phyloP scores from a whole-genome alignment of 2,329 filamentous ascomycete species.

The Furcasterigmium furcatum region DNA sequence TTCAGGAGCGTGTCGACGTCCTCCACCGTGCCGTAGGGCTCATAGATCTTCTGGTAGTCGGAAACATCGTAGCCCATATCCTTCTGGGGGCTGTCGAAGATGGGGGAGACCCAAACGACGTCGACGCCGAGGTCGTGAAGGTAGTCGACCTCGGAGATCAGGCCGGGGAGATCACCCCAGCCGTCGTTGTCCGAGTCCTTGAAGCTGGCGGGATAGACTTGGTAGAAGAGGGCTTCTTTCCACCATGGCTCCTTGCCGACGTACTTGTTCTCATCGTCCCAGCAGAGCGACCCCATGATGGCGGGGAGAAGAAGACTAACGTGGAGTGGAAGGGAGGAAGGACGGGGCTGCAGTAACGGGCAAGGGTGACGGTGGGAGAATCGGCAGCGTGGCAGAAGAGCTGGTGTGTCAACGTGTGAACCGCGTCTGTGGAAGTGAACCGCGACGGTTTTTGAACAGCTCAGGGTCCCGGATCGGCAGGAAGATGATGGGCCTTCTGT shows the following conservation, averaged over 20 bases:
- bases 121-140: slow-evolving; percentile 59
- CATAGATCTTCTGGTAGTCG: slow-evolving; percentile 64
- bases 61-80: slow-evolving; percentile 75
- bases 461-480: not conserved
- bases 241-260: slow-evolving; percentile 37
- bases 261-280: slow-evolving; percentile 23
- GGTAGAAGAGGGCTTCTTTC: slow-evolving; percentile 44
- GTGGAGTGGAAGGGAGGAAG: not conserved
- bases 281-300: slow-evolving; percentile 28
- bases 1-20: slow-evolving; percentile 64
- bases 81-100: slow-evolving; percentile 53
- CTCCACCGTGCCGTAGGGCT: slow-evolving; percentile 62
- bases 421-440: too few species aligned
- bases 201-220: slow-evolving; percentile 58
- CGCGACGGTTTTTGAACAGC: not conserved
- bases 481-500: not conserved
- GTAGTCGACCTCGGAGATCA: slow-evolving; percentile 63
- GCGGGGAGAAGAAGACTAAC: not conserved
- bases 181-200: slow-evolving; percentile 57
- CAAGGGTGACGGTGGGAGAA: not conserved
- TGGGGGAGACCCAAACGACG: slow-evolving; percentile 56
- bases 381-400: not conserved
- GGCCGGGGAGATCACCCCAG: slow-evolving; percentile 62
- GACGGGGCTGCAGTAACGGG: not conserved
- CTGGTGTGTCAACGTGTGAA: not conserved